Evolutionary conservation across 2,329 filamentous ascomycete species (phyloP).

Genomic region (Penicillium sp.): DNA sequence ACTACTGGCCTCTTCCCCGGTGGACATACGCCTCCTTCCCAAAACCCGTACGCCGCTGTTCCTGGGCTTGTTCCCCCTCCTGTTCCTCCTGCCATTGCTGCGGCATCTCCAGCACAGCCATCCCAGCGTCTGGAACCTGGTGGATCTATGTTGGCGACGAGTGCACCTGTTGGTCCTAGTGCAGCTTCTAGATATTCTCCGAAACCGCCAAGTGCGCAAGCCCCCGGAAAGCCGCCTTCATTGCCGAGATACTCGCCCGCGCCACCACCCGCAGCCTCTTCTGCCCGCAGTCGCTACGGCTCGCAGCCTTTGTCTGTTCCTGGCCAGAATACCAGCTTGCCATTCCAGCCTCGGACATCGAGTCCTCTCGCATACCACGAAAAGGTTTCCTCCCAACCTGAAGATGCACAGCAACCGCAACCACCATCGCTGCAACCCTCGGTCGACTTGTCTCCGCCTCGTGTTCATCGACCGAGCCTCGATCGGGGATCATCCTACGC

Average conservation of each 20-base stretch:
- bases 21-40: conserved; percentile 9
- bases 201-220: conserved; percentile 33
- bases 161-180: conserved; percentile 28
- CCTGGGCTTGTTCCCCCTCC: background rate
- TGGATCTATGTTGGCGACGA: conserved; percentile 25
- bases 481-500: conserved; percentile 18
- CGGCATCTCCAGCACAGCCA: conserved; percentile 27
- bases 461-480: conserved; percentile 18
- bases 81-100: conserved; percentile 2
- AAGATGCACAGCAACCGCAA: conserved; percentile 17
- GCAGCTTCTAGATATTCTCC: conserved; percentile 42
- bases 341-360: conserved; percentile 61
- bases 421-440: conserved; percentile 25
- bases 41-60: conserved; percentile 17
- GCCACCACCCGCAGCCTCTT: conserved; percentile 35
- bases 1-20: no score
- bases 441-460: conserved; percentile 22
- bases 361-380: conserved; percentile 57
- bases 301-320: conserved; percentile 35
- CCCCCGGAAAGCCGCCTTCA: conserved; percentile 34
- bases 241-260: conserved; percentile 45
- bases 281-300: conserved; percentile 37
- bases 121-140: conserved; percentile 35
- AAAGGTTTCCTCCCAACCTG: conserved; percentile 33
- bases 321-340: conserved; percentile 36